Evolutionary conservation across 2,329 filamentous ascomycete species (phyloP), one percentile per base, ranked within the genome.

Genomic region (Gremmenia infestans): DNA sequence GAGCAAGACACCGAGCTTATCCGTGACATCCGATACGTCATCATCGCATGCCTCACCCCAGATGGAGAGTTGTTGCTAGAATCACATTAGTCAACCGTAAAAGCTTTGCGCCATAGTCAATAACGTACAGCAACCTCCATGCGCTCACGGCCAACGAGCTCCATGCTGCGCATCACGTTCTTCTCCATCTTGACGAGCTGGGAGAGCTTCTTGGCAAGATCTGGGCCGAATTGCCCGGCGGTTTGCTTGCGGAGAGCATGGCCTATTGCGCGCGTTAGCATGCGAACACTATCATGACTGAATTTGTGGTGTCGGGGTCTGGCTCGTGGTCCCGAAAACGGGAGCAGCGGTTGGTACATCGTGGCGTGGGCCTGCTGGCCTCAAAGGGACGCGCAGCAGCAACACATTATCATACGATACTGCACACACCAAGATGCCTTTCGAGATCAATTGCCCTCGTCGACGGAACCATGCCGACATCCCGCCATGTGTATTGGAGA

Each of bases 111-210:
- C 28, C 19, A 36, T 35, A 37, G 39, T 6, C 2, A n/a, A 45
- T 49, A 42, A 81, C 90, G 70, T 88, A 96, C 91, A 70, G 94
- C 94, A 64, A 97, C 93, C 69, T 97, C 94, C 91, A 97, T 97
- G 67, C 94, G 87, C 80, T 99, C 94, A 70, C 91, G 87, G 47
- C 91, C 91, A 53, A 97, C 94, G 50, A 91, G 81, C 73, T 99
- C 94, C 81, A 97, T 86, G 72, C 91, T 97, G 74, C 94, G 91
- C 94, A 99, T 99, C 55, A 97, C 90, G 72, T 99, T 97, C 86
- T 99, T 99, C 79, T 99, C 94, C 94, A 99, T 99, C 84, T 99
- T 99, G 62, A 99, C 94, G 52, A 99, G 83, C 78, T 96, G 90
- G 42, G 92, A 91, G 60, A 99, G 86, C 82, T 99, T 99, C 83